Evolutionary conservation across 306 rosid genomes (phyloP), one percentile per base, ranked within the genome.

Genomic region (Trichosanthes truncata): DNA sequence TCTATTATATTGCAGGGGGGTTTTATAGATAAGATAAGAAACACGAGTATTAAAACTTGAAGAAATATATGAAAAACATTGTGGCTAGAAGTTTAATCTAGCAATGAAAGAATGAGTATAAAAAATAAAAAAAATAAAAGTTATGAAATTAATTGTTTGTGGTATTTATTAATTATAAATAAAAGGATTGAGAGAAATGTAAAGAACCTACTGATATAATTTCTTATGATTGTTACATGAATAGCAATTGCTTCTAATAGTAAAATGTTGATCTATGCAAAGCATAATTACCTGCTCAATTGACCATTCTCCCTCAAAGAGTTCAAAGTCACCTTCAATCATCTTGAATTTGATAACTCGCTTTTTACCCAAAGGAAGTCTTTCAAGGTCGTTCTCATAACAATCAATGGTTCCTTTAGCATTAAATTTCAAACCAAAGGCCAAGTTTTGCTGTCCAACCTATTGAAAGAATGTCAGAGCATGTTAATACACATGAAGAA

Each of bases 221-320:
- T 71, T 14, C 41, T 71, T 14, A 3, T 49, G 17, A 20, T 14
- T 51, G 29, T 5, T 13, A 45, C 1, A n/a, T 31, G 57, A 23
- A 73, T 13, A 41, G 40, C 15, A 5, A 23, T 23, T 29, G 25
- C 29, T 33, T 31, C 59, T 49, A 36, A 29, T 49, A 45, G 41
- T 6, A 21, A 51, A 66, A 48, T 21, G 7, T 9, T 55, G 23
- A 75, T 40, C 38, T 57, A 38, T 80, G 83, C 57, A 79, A 48
- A 53, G 73, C 76, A 82, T 62, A 14, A 31, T 31, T 86, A 93
- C 98, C 95, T 90, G 93, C 78, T 84, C 82, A 76, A 94, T 90
- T 35, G 97, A 92, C 97, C 98, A 94, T 79, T 86, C 91, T 79
- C 98, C 98, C 85, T 87, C 90, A 60, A 89, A 95, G 80, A 91